Conservation (phyloP, 257 asterid species). For the Datura wrightii region DNA sequence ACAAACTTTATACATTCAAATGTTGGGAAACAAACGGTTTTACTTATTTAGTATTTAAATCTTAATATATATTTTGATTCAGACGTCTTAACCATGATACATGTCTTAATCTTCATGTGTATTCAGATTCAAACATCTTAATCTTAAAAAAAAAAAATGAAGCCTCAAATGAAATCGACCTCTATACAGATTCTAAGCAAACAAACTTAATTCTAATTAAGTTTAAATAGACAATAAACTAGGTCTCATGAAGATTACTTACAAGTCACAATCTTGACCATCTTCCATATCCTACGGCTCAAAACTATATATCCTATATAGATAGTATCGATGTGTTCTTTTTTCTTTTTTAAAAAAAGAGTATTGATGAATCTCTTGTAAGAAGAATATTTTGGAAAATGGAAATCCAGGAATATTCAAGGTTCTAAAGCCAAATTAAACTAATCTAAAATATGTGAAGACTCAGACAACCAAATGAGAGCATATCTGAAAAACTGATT, state of each 20-base stretch:
- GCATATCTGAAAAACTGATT: neutral
- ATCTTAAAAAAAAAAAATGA: neutral
- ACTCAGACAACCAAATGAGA: neutral
- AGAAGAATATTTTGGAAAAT: conserved; percentile 6
- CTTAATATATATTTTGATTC: neutral
- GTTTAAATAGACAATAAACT: neutral
- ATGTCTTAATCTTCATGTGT: neutral
- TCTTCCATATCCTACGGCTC: neutral
- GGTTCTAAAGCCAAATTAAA: neutral
- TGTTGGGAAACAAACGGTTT: neutral
- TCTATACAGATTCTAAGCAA: neutral
- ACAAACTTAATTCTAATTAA: neutral
- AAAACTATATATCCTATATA: neutral
- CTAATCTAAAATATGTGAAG: neutral
- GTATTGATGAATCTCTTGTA: neutral
- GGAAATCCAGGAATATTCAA: neutral
- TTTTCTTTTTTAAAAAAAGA: neutral
- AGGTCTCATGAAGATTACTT: neutral
- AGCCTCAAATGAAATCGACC: neutral
- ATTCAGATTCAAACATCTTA: neutral
- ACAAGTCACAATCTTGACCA: neutral
- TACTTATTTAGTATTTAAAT: neutral
- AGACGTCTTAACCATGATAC: neutral
- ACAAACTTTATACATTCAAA: neutral
- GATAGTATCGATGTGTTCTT: neutral